Conservation (phyloP, 179 eudicot species). For the Beta lomatogona region DNA sequence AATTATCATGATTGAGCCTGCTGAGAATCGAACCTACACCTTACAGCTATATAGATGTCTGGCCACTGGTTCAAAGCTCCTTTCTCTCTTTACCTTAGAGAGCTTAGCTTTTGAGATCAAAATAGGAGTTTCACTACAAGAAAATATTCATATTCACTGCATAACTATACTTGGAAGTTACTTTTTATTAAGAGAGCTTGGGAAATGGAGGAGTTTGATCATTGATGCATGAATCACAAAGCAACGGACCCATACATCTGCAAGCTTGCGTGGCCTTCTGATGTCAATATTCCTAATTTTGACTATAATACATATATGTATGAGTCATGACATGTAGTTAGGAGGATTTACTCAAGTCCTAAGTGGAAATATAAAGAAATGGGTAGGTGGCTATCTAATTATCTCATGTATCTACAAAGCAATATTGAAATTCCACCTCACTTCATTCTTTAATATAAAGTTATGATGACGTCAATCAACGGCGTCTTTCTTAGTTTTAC, state of each 20-base stretch:
- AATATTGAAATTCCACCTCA: conserved; percentile 7
- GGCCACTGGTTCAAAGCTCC: too few relatives aligned
- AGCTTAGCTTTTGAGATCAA: too few relatives aligned
- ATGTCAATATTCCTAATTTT: conserved; percentile 7
- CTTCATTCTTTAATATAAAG: not conserved
- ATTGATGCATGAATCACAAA: conserved; percentile 25
- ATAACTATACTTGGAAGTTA: not conserved
- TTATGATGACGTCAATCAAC: not conserved
- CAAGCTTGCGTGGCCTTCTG: conserved; percentile 29
- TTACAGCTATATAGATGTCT: too few relatives aligned
- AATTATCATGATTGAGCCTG: too few relatives aligned
- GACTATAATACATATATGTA: not conserved
- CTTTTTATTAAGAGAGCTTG: conserved; percentile 8
- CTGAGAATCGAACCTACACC: too few relatives aligned
- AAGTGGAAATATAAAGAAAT: not conserved
- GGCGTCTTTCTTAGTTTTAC: not conserved
- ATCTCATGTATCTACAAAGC: not conserved
- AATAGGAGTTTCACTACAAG: not conserved
- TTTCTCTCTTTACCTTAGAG: too few relatives aligned
- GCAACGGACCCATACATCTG: conserved; percentile 16
- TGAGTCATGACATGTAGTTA: conserved; percentile 16
- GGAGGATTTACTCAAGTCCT: not conserved
- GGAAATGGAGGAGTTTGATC: not conserved
- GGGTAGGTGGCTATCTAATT: not conserved
- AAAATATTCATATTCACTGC: not conserved